phyloP scores from a whole-genome alignment of 805 yeast species.

The Ogataea naganishii region DNA sequence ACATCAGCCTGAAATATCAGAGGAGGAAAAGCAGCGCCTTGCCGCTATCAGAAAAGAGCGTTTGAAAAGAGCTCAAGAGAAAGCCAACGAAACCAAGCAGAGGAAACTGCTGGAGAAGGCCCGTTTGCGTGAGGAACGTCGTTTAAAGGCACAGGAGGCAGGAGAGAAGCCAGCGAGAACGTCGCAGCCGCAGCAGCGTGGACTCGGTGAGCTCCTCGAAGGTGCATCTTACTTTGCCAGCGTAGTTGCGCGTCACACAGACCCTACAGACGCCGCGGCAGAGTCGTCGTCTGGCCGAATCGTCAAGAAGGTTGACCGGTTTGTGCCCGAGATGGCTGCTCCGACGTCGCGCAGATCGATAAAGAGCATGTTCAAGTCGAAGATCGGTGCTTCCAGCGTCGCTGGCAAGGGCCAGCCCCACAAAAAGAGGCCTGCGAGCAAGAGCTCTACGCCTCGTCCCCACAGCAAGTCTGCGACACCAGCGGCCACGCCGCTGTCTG shows the following conservation, averaged over 20 bases:
- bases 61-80: slow-evolving; percentile 2
- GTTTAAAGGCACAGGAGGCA: slow-evolving; percentile 5
- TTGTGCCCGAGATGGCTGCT: too few relatives aligned
- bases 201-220: slow-evolving; percentile 4
- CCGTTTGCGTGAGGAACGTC: slow-evolving; percentile 1
- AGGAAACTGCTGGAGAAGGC: slow-evolving; percentile 3
- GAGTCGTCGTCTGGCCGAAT: too few relatives aligned
- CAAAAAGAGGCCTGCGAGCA: too few relatives aligned
- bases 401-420: too few relatives aligned
- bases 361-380: too few relatives aligned
- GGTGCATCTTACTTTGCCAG: slow-evolving; percentile 4
- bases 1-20: background rate
- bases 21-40: slow-evolving; percentile 3
- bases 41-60: slow-evolving; percentile 1
- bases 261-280: too few relatives aligned
- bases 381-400: too few relatives aligned
- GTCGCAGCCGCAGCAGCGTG: slow-evolving; percentile 14
- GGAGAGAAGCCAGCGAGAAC: slow-evolving; percentile 2
- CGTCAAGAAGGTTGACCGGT: too few relatives aligned
- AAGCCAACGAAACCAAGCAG: slow-evolving; percentile 1
- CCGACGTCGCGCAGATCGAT: too few relatives aligned
- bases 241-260: slow-evolving; percentile 2
- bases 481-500: too few relatives aligned
- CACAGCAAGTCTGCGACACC: too few relatives aligned
- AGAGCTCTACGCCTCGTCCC: too few relatives aligned